Evolutionary conservation across 768 basidiomycete species (phyloP), one percentile per base, ranked within the genome.

Genomic region (Trametopsis cervina): DNA sequence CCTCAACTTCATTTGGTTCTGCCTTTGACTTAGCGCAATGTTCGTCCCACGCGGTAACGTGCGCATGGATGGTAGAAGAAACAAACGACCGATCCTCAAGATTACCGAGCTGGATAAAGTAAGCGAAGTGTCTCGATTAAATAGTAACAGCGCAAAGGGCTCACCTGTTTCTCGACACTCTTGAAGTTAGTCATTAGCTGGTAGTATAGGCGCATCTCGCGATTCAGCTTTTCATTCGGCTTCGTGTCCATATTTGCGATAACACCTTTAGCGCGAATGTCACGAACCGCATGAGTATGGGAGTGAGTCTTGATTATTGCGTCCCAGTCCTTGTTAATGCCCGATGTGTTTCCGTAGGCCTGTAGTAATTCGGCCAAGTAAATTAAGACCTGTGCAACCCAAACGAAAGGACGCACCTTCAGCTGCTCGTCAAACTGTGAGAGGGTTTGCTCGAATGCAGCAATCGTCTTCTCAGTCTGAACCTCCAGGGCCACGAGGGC

Each of bases 191-290:
- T 43, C 22, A 22, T 21, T 6, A 20, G n/a, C 3, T 26, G 42
- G 27, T 53, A 56, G 3, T 38, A 27, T 37, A 47, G 38, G 25
- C 51, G 51, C 9, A 56, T 13, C 21, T 38, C 33, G 9, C 51
- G 42, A 48, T 56, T 51, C 9, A 41, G 4, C 35, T 53, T 50
- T 36, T 56, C 51, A 33, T 47, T 47, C 2, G 49, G 51, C 52
- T 56, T 56, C 1, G 54, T 53, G 25, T 50, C 51, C 38, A 39
- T 42, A 27, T 47, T 51, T 2, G 42, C n/a, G 3, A 33, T 38
- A 4, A 40, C 45, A 2, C 49, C 49, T 18, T 54, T 54, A 0
- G 21, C 36, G 2, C 11, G 1, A 4, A 54, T 50, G 21, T 54
- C 53, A 4, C 35, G 22, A 3, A 21, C 25, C 6, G 21, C 37